Base-by-base conservation (phyloP, 805 yeast genomes). In the Pichia eremophila region DNA sequence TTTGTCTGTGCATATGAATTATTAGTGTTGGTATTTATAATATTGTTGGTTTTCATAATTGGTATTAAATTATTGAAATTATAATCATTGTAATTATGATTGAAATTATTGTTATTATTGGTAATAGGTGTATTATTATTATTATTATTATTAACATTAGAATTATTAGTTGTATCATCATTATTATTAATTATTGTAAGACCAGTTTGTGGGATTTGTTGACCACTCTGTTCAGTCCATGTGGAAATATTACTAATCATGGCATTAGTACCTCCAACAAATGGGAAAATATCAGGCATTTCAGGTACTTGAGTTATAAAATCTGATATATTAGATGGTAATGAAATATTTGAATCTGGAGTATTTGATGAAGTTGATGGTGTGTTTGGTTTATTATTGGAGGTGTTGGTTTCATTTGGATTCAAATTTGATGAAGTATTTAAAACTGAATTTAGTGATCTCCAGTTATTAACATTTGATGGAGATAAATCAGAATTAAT, bases 191-290 rank as follows among this genome's bases (percentile, higher is more conserved):
- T 51, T 56, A 57, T 59, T 15, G 57, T 59, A 31, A 64, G 51
- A 2, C 70, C 68, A 4, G 67, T 62, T 47, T 64, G 67, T 14
- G 67, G 69, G 19, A 66, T 60, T 50, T 66, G 70, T 47, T 67
- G 72, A 35, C 72, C 73, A 34, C 68, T 62, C 49, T 70, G 73
- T 18, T 73, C 77, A 0, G 82, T 78, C 84, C 84, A 78, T 1
- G 73, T 74, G 0, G 81, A 75, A 36, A 78, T 78, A 54, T 78
- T 77, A 56, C 69, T 77, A 55, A 78, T 78, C 84, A 78, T 78
- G 32, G 73, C 73, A 39, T 76, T 77, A 1, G 82, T 74, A 27
- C 81, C 70, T 14, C 73, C 75, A 31, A 62, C 67, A 53, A 67
- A 65, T 28, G 68, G 68, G 39, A 63, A 50, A 31, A 61, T 52